These are phyloP conservation scores for Thielaviopsis euricoi DNA, from an alignment of 2,329 filamentous ascomycete species.

Conservation along the genomic window DNA sequence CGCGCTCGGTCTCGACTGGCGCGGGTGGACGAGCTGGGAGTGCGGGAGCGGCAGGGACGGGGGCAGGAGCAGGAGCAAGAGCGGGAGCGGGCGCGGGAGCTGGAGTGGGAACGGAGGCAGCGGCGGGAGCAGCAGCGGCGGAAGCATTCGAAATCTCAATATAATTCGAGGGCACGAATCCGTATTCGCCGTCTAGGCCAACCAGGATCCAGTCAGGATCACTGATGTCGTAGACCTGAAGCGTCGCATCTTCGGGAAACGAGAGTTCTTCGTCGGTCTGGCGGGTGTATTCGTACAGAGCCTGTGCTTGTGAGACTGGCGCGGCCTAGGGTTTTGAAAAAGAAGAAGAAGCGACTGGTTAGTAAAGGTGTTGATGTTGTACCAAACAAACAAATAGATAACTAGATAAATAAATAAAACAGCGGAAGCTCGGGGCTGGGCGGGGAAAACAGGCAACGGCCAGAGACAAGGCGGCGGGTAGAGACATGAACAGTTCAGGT, in stretches of 20 bases:
- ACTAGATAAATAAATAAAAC: neutral
- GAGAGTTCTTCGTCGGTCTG: slow-evolving; percentile 97
- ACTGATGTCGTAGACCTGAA: slow-evolving; percentile 75
- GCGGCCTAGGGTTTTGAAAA: slow-evolving; percentile 28
- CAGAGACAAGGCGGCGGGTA: neutral
- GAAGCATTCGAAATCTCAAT: slow-evolving; percentile 51
- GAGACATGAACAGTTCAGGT: neutral
- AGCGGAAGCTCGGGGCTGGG: neutral
- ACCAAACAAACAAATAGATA: neutral
- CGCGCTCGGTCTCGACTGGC: slow-evolving; percentile 15
- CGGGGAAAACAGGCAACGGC: neutral
- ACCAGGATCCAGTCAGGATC: slow-evolving; percentile 97
- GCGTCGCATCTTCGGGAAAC: slow-evolving; percentile 71
- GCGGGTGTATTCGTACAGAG: slow-evolving; percentile 94
- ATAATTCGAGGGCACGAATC: slow-evolving; percentile 92
- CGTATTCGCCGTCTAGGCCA: slow-evolving; percentile 68
- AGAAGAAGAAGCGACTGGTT: neutral
- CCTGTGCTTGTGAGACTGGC: slow-evolving; percentile 50
- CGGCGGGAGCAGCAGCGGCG: slow-evolving; percentile 24
- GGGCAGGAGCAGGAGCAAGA: slow-evolving; percentile 24
- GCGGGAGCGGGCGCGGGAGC: slow-evolving; percentile 24
- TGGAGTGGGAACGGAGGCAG: slow-evolving; percentile 19
- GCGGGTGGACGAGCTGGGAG: slow-evolving; percentile 27
- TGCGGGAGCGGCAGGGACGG: slow-evolving; percentile 19
- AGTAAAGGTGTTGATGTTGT: neutral